Percentiles rank a stretch among this genome's conserved stretches.
Conservation (phyloP, 352 stramenopile genomes). For the Phytopythium helicoides region DNA sequence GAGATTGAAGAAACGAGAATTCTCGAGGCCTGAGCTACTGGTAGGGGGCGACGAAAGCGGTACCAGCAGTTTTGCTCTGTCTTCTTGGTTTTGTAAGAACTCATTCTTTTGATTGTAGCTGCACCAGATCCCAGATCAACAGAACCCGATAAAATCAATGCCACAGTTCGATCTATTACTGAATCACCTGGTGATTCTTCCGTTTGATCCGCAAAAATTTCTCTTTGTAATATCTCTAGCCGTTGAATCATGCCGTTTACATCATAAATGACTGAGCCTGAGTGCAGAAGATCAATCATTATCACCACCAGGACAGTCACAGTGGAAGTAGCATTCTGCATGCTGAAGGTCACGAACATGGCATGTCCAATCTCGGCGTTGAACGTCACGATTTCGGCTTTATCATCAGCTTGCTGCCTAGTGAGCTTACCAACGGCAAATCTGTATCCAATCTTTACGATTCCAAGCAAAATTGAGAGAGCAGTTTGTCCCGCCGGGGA, state of each 20-base stretch:
- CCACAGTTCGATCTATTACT: too few species aligned
- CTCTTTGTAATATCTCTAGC: conserved; percentile 12
- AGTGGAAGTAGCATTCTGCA: conserved; percentile 39
- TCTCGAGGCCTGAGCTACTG: too few species aligned
- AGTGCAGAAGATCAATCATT: conserved; percentile 18
- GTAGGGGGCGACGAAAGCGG: too few species aligned
- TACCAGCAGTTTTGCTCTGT: too few species aligned
- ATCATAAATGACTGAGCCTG: conserved; percentile 9
- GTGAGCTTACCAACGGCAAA: conserved; percentile 19
- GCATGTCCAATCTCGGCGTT: conserved; percentile 46
- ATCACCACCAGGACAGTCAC: conserved; percentile 16
- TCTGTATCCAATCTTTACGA: conserved; percentile 35
- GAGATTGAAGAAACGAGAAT: too few species aligned
- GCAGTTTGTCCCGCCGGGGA: conserved; percentile 6
- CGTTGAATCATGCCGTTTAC: conserved; percentile 5
- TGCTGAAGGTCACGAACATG: conserved; percentile 35
- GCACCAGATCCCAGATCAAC: too few species aligned
- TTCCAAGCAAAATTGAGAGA: conserved; percentile 19
- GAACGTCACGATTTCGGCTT: conserved; percentile 35
- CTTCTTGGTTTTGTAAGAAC: too few species aligned
- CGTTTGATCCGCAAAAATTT: too few species aligned
- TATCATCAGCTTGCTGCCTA: conserved; percentile 18
- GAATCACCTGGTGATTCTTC: too few species aligned
- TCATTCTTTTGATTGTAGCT: too few species aligned
- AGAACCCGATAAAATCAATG: too few species aligned